These are phyloP conservation scores for Scolecobasidium constrictum DNA, from an alignment of 2,329 filamentous ascomycete species.

Conservation along the genomic window DNA sequence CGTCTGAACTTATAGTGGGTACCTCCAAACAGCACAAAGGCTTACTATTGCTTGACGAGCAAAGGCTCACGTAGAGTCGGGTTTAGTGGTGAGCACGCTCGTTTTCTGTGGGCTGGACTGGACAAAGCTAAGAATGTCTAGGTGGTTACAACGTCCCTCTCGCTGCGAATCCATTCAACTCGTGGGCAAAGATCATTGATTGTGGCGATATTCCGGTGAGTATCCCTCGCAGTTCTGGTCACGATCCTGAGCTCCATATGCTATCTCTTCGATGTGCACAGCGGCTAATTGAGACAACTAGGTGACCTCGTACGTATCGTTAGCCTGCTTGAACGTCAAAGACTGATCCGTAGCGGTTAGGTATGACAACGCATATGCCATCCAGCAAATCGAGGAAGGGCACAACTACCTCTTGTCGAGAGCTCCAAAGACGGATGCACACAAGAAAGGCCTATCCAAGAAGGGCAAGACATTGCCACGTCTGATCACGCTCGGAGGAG, in stretches of 20 bases:
- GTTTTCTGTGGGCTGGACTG: too few relatives aligned
- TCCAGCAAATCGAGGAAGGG: constrained; percentile 77
- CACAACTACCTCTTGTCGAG: constrained; percentile 67
- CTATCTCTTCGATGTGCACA: too few relatives aligned
- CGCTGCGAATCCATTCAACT: constrained; percentile 68
- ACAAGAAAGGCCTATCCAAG: constrained; percentile 52
- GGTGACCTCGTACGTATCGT: constrained; percentile 55
- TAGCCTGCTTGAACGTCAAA: not conserved
- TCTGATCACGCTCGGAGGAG: constrained; percentile 60
- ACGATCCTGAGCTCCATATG: too few relatives aligned
- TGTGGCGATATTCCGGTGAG: constrained; percentile 69
- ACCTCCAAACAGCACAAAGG: constrained; percentile 12
- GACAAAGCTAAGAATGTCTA: not conserved
- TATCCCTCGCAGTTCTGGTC: too few relatives aligned
- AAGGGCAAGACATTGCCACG: constrained; percentile 67
- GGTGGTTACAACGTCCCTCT: constrained; percentile 77
- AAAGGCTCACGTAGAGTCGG: constrained; percentile 39
- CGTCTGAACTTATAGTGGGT: constrained; percentile 78
- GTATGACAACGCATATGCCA: constrained; percentile 72
- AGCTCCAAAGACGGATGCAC: constrained; percentile 55
- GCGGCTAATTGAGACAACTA: too few relatives aligned
- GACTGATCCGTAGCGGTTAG: constrained; percentile 27
- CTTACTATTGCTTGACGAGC: constrained; percentile 16
- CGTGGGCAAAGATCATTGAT: constrained; percentile 69
- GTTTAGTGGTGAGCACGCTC: constrained; percentile 40